Base-by-base conservation (phyloP, 2,329 filamentous ascomycete species). In the Aspergillus thermomutatus region DNA sequence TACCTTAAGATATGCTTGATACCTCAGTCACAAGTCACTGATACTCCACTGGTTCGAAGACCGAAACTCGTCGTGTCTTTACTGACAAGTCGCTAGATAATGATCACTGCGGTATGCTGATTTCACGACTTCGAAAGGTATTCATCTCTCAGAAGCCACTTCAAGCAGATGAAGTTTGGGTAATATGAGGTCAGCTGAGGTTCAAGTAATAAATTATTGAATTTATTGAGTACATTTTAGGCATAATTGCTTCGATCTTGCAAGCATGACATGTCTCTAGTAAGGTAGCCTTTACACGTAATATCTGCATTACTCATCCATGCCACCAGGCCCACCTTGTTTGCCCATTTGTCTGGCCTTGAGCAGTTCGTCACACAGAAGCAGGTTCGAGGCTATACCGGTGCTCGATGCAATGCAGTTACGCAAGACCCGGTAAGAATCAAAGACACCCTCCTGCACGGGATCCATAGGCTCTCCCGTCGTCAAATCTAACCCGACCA, bases 401-500 rank as follows among this genome's bases (percentile, higher is more conserved):
- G 93, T 89, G 75, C 92, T 94, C 34, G 92, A 97, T 3, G 94
- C 92, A 61, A 99, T 87, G 74, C 88, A 92, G 80, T 97, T 97
- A 65, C 94, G 85, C 67, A 99, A 77, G 37, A 99, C 94, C 57
- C 94, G 86, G 86, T 95, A 99, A 14, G 92, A 97, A 75, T 99
- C 94, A 73, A 90, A 99, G 8, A 99, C 89, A 67, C 94, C 94
- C 72, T 90, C 90, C 64, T 96, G 86, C 59, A 91, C 87, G 1
- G 94, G 94, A 70, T 97, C 94, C 92, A 97, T 97, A 1, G 93
- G 89, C 70, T 94, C 87, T 58, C 94, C 94, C 5, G 90, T 92
- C 50, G 87, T 83, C 55, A 99, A 81, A 72, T 97, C 89, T 62
- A 99, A 80, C 21, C 94, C 94, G 56, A 94, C 92, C 45, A 90